Conservation (phyloP, 225 moss, liverwort and hornwort species). For the Lunularia cruciata region DNA sequence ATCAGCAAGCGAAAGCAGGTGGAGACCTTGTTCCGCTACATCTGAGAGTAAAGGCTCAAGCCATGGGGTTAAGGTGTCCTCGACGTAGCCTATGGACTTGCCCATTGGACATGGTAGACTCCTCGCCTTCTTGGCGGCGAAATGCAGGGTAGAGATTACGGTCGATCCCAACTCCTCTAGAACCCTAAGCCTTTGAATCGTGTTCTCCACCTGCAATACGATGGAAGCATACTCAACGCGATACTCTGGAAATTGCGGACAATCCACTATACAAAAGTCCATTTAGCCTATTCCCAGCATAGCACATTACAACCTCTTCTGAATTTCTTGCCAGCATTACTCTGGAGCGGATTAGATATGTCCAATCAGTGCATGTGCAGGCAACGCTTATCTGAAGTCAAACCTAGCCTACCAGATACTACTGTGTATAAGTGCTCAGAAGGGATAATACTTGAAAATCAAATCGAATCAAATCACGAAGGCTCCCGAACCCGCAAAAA, state of each 20-base stretch:
- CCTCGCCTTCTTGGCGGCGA: conserved; percentile 25
- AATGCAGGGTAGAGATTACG: conserved; percentile 15
- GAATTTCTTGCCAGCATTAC: no score
- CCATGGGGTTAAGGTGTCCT: conserved; percentile 32
- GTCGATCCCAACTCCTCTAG: conserved; percentile 33
- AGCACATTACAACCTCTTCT: no score
- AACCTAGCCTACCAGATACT: background rate
- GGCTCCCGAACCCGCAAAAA: no score
- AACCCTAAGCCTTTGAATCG: conserved; percentile 20
- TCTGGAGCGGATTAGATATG: no score
- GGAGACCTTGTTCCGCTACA: conserved; percentile 26
- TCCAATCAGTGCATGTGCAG: no score
- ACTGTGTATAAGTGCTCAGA: background rate
- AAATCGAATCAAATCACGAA: no score
- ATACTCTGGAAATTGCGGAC: background rate
- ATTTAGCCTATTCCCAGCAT: no score
- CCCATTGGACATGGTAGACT: conserved; percentile 29
- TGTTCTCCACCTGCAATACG: background rate
- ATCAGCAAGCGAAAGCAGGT: conserved; percentile 35
- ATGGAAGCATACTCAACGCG: background rate
- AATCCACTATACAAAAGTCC: background rate
- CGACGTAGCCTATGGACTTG: conserved; percentile 18
- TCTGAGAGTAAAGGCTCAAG: conserved; percentile 24
- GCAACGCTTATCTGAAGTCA: background rate
- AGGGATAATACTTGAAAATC: no score